phyloP scores from a whole-genome alignment of 1,284 basidiomycete genomes.

The Austroboletus niveus region DNA sequence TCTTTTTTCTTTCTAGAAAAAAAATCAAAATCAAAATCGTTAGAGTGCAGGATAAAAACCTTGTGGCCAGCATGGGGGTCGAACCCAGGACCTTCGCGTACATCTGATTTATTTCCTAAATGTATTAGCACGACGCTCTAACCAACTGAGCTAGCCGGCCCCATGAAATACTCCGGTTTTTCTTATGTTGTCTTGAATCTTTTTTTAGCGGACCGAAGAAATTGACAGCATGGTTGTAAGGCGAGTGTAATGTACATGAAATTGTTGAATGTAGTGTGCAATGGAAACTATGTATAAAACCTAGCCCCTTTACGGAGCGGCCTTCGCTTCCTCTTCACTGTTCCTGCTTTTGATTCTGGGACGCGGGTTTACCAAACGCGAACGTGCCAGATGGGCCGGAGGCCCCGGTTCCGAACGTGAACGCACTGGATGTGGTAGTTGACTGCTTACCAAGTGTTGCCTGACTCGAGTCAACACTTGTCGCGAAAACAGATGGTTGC shows the following conservation, averaged over 20 bases:
- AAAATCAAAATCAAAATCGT: no score
- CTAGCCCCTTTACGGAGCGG: background rate
- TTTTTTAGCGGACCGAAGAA: no score
- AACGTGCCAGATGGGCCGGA: conserved; percentile 18
- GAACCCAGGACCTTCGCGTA: conserved; percentile 28
- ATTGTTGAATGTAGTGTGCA: background rate
- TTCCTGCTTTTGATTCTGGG: conserved; percentile 35
- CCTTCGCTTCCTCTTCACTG: conserved; percentile 12
- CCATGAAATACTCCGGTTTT: no score
- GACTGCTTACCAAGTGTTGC: conserved; percentile 23
- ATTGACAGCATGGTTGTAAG: conserved; percentile 1
- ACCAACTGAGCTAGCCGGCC: conserved; percentile 9
- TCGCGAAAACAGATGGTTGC: conserved; percentile 11
- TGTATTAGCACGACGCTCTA: conserved; percentile 24
- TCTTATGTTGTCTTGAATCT: no score
- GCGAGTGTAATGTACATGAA: conserved; percentile 21
- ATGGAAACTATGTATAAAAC: background rate
- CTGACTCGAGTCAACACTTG: conserved; percentile 11
- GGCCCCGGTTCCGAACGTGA: conserved; percentile 31
- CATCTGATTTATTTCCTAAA: no score
- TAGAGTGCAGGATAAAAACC: no score
- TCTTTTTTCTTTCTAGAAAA: no score
- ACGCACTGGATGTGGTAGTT: conserved; percentile 26
- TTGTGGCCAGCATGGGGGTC: conserved; percentile 24
- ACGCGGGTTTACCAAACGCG: conserved; percentile 24